phyloP scores from a whole-genome alignment of 805 yeast species.

The Lipomyces japonicus region DNA sequence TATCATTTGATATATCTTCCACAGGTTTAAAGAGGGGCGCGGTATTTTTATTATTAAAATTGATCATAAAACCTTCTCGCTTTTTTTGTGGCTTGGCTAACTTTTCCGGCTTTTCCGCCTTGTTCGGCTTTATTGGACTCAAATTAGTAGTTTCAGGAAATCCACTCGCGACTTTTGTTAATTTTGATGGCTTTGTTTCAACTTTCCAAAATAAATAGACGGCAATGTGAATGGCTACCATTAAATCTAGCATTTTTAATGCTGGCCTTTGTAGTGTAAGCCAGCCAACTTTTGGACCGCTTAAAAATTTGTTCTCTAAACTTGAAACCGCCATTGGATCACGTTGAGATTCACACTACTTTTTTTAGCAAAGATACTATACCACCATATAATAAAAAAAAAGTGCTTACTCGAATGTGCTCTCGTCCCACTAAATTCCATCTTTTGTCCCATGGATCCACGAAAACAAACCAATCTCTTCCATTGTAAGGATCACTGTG shows the following conservation, averaged over 20 bases:
- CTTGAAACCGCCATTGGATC: conserved; percentile 3
- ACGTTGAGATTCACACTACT: conserved; percentile 7
- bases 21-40: too few relatives aligned
- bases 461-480: conserved; percentile 10
- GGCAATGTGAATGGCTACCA: conserved; percentile 21
- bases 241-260: conserved; percentile 22
- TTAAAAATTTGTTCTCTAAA: conserved; percentile 7
- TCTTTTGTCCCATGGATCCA: conserved; percentile 21
- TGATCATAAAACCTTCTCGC: too few relatives aligned
- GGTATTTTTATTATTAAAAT: too few relatives aligned
- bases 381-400: not conserved
- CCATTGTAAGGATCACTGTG: conserved; percentile 15
- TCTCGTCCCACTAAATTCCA: conserved; percentile 21
- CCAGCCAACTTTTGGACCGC: conserved; percentile 21
- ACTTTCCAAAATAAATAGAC: conserved; percentile 18
- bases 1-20: too few relatives aligned
- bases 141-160: too few relatives aligned
- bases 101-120: too few relatives aligned
- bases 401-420: conserved; percentile 5
- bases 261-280: conserved; percentile 14
- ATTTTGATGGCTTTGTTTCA: conserved; percentile 14
- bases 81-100: too few relatives aligned
- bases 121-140: too few relatives aligned
- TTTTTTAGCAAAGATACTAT: not conserved
- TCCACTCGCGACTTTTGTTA: conserved; percentile 22